phyloP scores from a whole-genome alignment of 345 rosid species.

The Salix purpurea region DNA sequence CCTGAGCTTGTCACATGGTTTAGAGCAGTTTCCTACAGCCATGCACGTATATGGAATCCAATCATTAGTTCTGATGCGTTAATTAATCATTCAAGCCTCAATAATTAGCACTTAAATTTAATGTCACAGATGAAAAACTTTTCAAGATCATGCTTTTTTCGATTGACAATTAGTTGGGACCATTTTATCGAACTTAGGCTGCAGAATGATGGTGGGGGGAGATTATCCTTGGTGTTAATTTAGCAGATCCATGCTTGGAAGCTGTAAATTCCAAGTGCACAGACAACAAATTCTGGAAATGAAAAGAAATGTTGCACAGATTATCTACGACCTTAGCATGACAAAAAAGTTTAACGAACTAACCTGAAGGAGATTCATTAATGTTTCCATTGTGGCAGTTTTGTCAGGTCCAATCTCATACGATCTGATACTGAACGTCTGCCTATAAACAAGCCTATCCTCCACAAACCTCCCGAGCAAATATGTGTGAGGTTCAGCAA shows the following conservation, averaged over 20 bases:
- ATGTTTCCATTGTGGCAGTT: conserved; percentile 27
- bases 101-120: not conserved
- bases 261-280: not conserved
- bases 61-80: not conserved
- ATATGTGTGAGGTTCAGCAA: conserved; percentile 20
- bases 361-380: conserved; percentile 31
- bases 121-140: too few relatives aligned
- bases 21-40: conserved; percentile 18
- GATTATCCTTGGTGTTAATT: too few relatives aligned
- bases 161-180: too few relatives aligned
- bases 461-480: conserved; percentile 24
- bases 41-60: not conserved
- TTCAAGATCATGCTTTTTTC: too few relatives aligned
- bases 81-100: not conserved
- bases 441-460: conserved; percentile 13
- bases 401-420: conserved; percentile 30
- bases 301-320: not conserved
- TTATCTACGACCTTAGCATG: not conserved
- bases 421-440: conserved; percentile 23
- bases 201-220: too few relatives aligned
- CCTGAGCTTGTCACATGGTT: conserved; percentile 27
- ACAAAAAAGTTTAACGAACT: not conserved
- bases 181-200: too few relatives aligned
- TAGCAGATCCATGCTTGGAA: too few relatives aligned
- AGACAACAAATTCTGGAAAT: not conserved